Evolutionary conservation across 2,329 filamentous ascomycete genomes (phyloP), one percentile per base, ranked within the genome.

Genomic region (Pyrenophora teres): DNA sequence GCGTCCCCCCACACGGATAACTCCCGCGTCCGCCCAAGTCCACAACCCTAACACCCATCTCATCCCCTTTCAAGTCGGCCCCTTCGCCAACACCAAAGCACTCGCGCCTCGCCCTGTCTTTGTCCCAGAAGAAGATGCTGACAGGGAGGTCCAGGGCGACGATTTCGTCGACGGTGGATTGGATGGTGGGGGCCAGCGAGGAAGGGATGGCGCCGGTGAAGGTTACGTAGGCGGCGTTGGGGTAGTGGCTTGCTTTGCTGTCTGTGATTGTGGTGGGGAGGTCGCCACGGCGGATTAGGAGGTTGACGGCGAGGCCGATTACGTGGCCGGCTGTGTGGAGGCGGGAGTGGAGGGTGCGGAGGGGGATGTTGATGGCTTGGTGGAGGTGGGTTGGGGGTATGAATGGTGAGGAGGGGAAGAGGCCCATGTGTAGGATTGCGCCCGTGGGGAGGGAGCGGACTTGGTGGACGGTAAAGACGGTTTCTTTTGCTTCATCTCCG

Each of bases 1-100:
- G 88, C 21, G 88, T 91, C 0, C 88, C 88, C 6, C 88, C 88
- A 69, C 88, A 91, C 1, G 88, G 87, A 75, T 91, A 90, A 21
- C 81, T 81, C 60, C 87, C 88, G 0, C 83, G 81, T 0, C 87
- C 87, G 0, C 84, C 81, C 53, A 91, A 88, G 52, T 83, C 81
- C 19, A 90, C 87, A 0, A 90, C 85, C 7, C 88, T 77, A 27
- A 87, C 62, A 3, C 63, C 62, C 16, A 65, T 62, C 9, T 63
- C 68, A n/a, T 60, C 64, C 18, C 54, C 72, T 7, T 76, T 54
- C 74, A 69, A 55, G 64, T 8, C 19, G 8, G 30, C 21, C 2
- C 45, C 75, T 44, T 76, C 68, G 44, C 48, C 41, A 36, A 52
- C 85, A 78, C 0, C 72, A 67, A 60, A 61, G 16, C 70, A 72